Conservation (phyloP, 1,284 basidiomycete genomes). For the Apiotrichum montevideense region DNA sequence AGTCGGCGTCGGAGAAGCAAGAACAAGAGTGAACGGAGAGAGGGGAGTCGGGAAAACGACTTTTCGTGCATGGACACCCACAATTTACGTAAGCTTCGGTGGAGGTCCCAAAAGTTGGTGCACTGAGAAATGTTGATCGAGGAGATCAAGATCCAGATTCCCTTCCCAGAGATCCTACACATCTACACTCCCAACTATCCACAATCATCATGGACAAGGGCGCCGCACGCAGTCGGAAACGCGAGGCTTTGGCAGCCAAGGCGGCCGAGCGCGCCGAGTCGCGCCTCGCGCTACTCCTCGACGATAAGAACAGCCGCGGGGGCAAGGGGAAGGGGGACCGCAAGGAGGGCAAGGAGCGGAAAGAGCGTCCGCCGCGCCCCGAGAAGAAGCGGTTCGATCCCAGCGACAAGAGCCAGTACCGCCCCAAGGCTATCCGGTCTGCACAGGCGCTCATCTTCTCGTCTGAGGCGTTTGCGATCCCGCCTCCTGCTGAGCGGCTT, state of each 20-base stretch:
- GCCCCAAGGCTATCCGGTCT: conserved; percentile 38
- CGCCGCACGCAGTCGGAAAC: conserved; percentile 39
- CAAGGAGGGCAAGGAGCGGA: background rate
- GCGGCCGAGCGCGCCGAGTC: background rate
- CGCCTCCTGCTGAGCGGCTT: conserved; percentile 27
- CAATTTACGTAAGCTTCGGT: too few relatives aligned
- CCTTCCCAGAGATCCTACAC: too few relatives aligned
- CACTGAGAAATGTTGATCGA: too few relatives aligned
- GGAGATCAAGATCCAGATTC: too few relatives aligned
- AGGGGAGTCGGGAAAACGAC: too few relatives aligned
- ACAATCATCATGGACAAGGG: conserved; percentile 34
- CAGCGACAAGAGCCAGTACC: conserved; percentile 18
- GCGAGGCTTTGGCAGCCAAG: conserved; percentile 11
- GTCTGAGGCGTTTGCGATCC: conserved; percentile 26
- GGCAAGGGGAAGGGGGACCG: conserved; percentile 1
- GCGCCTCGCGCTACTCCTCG: conserved; percentile 1
- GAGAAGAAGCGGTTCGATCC: conserved; percentile 5
- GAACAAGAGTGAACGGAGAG: too few relatives aligned
- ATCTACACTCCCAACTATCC: too few relatives aligned
- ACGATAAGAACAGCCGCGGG: background rate
- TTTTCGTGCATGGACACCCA: too few relatives aligned
- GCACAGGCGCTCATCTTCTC: conserved; percentile 34
- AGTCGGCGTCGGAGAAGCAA: too few relatives aligned
- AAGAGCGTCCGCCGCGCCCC: background rate
- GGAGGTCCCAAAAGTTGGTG: too few relatives aligned